Evolutionary conservation across 768 basidiomycete genomes (phyloP), one percentile per base, ranked within the genome.

Genomic region (Suillus hirtellus): DNA sequence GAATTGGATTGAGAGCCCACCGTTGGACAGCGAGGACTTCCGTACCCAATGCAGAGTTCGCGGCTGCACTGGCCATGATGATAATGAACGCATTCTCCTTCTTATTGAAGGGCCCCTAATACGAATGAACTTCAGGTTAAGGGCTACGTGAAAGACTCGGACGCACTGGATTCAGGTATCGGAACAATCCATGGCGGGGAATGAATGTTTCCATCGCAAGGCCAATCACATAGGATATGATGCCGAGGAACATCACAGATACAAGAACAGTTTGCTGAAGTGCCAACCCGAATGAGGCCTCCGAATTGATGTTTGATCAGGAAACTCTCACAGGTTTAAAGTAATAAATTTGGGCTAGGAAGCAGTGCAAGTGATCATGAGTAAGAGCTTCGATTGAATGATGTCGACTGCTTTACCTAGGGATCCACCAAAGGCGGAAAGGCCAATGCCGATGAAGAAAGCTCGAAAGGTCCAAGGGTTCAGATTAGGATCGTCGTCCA

Each of bases 71-170:
- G 24, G 85, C 69, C 84, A 86, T 86, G 62, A 86, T 83, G 11
- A 86, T 78, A 40, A 86, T 80, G 65, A 86, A 84, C 0, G 83
- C 82, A 69, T 83, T 82, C 68, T 86, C 85, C 63, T 85, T 86
- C 71, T 82, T 85, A 70, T 86, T 85, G 72, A 85, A 86, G 3
- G 85, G 82, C 35, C 81, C 78, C 84, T 85, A 17, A 15, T 27
- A 49, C 24, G 24, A 14, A 3, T 21, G 8, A n/a, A 10, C 31
- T 34, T 11, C 4, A 34, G 11, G 27, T 5, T 31, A 31, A 31
- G 15, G 17, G 27, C 27, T 34, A 31, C 7, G n/a, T 27, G 1
- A 0, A 7, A 12, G 19, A 37, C 35, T 35, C 35, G 35, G 35
- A 9, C 24, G n/a, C 52, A 72, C 79, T 19, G 84, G 85, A 65